Conservation (phyloP, 2,329 filamentous ascomycete species). For the Hirsutella minnesotensis region DNA sequence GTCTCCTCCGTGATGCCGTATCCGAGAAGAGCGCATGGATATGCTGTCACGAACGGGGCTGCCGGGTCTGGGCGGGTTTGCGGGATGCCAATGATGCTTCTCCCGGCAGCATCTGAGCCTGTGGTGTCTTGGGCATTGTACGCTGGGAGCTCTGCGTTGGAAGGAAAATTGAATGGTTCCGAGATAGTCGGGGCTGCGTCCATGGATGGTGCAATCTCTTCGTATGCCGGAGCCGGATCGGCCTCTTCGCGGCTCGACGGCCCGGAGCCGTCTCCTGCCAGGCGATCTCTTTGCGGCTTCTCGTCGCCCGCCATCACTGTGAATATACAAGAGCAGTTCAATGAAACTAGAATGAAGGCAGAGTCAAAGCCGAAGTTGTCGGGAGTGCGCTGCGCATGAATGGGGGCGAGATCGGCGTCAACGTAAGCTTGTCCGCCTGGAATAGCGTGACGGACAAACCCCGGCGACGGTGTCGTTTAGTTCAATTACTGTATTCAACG, state of each 20-base stretch:
- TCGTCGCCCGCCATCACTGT: conserved; percentile 10
- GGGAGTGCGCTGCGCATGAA: neutral
- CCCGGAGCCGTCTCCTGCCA: neutral
- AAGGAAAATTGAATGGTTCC: conserved; percentile 28
- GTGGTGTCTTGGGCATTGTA: conserved; percentile 10
- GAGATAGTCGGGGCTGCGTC: conserved; percentile 5
- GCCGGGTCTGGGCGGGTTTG: conserved; percentile 21
- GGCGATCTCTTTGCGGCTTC: neutral
- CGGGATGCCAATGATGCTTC: conserved; percentile 26
- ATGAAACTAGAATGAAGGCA: neutral
- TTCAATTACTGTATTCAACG: too few species aligned
- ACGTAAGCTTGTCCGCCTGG: too few species aligned
- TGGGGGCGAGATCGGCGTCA: too few species aligned
- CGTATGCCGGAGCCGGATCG: conserved; percentile 4
- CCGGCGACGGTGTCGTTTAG: too few species aligned
- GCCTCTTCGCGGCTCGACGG: neutral
- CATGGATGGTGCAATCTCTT: conserved; percentile 1
- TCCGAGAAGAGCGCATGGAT: conserved; percentile 22
- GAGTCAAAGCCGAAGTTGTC: neutral
- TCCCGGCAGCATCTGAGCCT: conserved; percentile 2
- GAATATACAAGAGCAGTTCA: neutral
- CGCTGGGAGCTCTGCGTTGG: conserved; percentile 15
- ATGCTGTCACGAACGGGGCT: conserved; percentile 27
- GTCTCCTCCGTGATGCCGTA: conserved; percentile 23
- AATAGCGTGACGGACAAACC: too few species aligned